Base-by-base conservation (phyloP, 345 rosid species). In the Clausena lansium region DNA sequence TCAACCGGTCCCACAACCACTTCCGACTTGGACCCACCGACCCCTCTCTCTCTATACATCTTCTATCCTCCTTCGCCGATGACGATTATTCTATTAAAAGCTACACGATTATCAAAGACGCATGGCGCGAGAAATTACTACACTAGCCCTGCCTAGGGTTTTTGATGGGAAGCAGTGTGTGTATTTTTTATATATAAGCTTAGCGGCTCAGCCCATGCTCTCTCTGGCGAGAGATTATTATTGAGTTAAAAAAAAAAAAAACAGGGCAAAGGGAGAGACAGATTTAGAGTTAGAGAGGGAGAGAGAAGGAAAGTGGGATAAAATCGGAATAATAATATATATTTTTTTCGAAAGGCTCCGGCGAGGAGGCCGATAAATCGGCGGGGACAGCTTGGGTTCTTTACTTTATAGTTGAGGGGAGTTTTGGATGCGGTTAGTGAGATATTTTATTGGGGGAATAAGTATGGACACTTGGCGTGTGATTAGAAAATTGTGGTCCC, bases 11-110 rank as follows among this genome's bases (percentile, higher is more conserved):
- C 86, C 30, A 67, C 77, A 65, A 68, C 79, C n/a, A 84, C 84
- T 81, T 89, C 98, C 59, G 90, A 74, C 88, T 89, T 93, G 74
- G 94, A 89, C 54, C 86, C 88, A 52, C 84, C 90, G 7, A 67
- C 64, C 38, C 86, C 93, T 80, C 95, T 83, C 6, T 89, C 92
- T 73, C 85, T 83, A 57, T 85, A 80, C 92, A 89, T 89, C 73
- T 70, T 47, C 36, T 64, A 52, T 67, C 24, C 73, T 19, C 58
- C 68, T 67, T 75, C 82, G 59, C 59, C 70, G 74, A 63, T 58
- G 63, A 54, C 5, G 55, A 52, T 38, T 22, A 39, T 32, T 41
- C n/a, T 63, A 2, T 17, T 0, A 65, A 28, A 17, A 45, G 32
- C 20, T 64, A 2, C 14, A 62, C 20, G 57, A 70, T 60, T 66